Conservation (phyloP, 2,329 filamentous ascomycete species). For the Diaporthe batatas region DNA sequence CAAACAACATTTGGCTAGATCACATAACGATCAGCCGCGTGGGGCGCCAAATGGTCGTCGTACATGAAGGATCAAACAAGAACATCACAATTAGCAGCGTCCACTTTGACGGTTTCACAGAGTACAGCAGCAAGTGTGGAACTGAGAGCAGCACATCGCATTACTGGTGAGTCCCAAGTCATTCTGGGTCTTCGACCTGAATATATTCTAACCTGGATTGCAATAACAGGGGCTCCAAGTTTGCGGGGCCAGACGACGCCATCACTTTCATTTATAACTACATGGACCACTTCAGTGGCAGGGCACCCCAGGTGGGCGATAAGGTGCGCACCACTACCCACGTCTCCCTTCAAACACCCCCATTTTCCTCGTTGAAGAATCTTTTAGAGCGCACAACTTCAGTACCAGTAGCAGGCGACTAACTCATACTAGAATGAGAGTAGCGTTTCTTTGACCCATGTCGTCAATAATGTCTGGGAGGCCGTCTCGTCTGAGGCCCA, state of each 20-base stretch:
- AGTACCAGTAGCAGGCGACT: too few species aligned
- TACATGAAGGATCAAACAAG: conserved; percentile 9
- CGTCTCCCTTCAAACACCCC: too few species aligned
- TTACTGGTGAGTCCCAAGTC: neutral
- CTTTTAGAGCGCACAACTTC: too few species aligned
- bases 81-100: conserved; percentile 22
- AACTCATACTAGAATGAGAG: conserved; percentile 53
- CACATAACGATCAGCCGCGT: conserved; percentile 69
- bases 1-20: conserved; percentile 64
- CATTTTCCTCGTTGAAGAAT: too few species aligned
- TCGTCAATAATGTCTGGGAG: conserved; percentile 69
- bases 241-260: conserved; percentile 62
- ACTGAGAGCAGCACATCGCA: conserved; percentile 13
- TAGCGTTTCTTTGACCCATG: conserved; percentile 59
- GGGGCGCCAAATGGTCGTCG: conserved; percentile 61
- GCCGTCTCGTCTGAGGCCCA: conserved; percentile 59
- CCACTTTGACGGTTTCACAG: conserved; percentile 10
- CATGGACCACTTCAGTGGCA: conserved; percentile 69
- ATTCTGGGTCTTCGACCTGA: neutral
- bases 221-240: conserved; percentile 1
- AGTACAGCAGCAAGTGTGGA: conserved; percentile 4
- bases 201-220: neutral
- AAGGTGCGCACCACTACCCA: neutral
- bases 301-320: conserved; percentile 65
- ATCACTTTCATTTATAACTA: conserved; percentile 73